These are phyloP conservation scores for Carallia brachiata DNA, from an alignment of 345 rosid species.

Conservation along the genomic window DNA sequence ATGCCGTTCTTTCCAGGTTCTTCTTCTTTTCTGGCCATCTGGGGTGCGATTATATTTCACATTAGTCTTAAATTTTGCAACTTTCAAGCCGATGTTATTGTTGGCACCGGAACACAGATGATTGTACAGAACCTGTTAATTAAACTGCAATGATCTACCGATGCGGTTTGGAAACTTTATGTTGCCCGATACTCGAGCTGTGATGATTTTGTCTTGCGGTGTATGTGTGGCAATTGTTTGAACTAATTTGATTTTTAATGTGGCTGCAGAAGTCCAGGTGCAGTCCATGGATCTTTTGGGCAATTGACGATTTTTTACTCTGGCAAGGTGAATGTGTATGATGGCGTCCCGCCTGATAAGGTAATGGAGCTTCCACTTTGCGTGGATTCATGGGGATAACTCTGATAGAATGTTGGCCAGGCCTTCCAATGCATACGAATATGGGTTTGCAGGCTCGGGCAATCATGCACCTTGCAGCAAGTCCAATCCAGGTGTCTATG, in stretches of 20 bases:
- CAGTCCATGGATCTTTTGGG: constrained; percentile 38
- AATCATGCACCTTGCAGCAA: constrained; percentile 81
- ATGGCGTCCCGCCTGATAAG: constrained; percentile 79
- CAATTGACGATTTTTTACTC: constrained; percentile 94
- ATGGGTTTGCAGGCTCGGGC: constrained; percentile 73
- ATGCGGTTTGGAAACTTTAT: too few species aligned
- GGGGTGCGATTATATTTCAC: too few species aligned
- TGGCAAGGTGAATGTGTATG: constrained; percentile 89
- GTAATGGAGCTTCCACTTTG: constrained; percentile 48
- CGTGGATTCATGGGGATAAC: constrained; percentile 36
- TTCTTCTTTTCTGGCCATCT: neutral
- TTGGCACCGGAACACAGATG: too few species aligned
- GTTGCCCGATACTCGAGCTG: neutral
- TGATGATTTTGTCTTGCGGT: neutral
- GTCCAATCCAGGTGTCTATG: constrained; percentile 52
- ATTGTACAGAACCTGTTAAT: too few species aligned
- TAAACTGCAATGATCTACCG: too few species aligned
- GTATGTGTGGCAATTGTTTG: constrained; percentile 7
- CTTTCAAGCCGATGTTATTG: too few species aligned
- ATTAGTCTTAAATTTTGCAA: too few species aligned
- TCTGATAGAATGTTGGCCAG: constrained; percentile 35
- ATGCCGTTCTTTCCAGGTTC: constrained; percentile 51
- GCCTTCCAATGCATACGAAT: constrained; percentile 39
- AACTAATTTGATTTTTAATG: constrained; percentile 15
- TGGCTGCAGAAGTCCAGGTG: constrained; percentile 51